Evolutionary conservation across 2,329 filamentous ascomycete genomes (phyloP), one percentile per base, ranked within the genome.

Genomic region (Trichophyton mentagrophytes): DNA sequence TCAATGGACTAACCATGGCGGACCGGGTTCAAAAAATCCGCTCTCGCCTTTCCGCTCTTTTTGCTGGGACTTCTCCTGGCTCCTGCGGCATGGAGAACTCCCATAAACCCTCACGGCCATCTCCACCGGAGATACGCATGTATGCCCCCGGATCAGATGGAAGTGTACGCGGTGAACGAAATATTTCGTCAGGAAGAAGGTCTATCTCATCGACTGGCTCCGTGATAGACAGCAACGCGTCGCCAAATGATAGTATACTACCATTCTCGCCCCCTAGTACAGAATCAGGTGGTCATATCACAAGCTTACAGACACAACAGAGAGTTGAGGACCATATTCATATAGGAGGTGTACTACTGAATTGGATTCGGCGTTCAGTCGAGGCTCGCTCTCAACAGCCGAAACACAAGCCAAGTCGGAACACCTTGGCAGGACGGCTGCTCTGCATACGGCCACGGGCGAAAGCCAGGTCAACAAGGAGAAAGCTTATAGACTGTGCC

Each of bases 401-500:
- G 6, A 55, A 36, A 36, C 51, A 20, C 8, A 25, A 9, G 33
- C 17, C 30, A 27, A 20, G 11, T 30, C 6, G n/a, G 1, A 8
- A 1, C 15, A 33, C 27, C 3, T 36, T 25, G 6, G 20, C 33
- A n/a, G 15, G 51, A 3, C 46, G 51, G 25, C 57, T 64, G 42
- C 68, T 67, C 36, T 68, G 65, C n/a, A 33, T 57, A 11, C 58
- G 61, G 7, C 60, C 62, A 3, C 62, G 64, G 13, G 49, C 64
- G n/a, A 66, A 62, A 55, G 64, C 64, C n/a, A 62, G 60, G 51
- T 47, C 60, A 15, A 64, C 65, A 20, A 64, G 63, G 51, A 64
- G 64, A 42, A 82, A 84, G 64, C 78, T 85, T 44, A 67, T 86
- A 60, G 79, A 79, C 36, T 85, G 82, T 68, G 78, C 87, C 25